Conservation (phyloP, 1,284 basidiomycete species). For the Kwoniella shivajii region DNA sequence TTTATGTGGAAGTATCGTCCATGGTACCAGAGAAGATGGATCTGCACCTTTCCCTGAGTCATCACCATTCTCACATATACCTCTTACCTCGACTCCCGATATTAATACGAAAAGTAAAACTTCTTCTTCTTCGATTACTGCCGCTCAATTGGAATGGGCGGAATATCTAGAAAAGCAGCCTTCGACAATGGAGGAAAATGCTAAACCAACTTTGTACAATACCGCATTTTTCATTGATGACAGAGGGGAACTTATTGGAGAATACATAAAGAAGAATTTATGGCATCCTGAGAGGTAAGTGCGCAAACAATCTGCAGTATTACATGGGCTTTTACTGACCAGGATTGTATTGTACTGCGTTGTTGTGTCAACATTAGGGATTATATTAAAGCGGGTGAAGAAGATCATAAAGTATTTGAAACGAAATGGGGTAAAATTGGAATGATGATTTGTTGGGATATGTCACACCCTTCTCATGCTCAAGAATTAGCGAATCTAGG, state of each 20-base stretch:
- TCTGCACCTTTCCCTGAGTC: constrained; percentile 17
- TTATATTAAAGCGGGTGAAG: constrained; percentile 45
- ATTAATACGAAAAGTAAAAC: background rate
- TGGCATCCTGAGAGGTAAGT: constrained; percentile 54
- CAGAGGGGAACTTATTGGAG: constrained; percentile 32
- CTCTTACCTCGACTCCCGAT: background rate
- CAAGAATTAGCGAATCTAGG: constrained; percentile 43
- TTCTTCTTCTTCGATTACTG: constrained; percentile 8
- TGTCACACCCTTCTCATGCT: constrained; percentile 46
- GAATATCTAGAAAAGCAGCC: constrained; percentile 32
- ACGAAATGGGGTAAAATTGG: constrained; percentile 52
- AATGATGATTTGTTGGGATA: constrained; percentile 54
- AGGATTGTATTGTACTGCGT: no score
- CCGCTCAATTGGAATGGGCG: constrained; percentile 33
- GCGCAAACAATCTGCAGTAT: no score
- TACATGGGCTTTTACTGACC: no score
- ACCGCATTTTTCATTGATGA: constrained; percentile 51
- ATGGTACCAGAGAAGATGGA: constrained; percentile 22
- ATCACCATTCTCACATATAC: constrained; percentile 40
- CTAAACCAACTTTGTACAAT: constrained; percentile 33
- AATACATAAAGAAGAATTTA: constrained; percentile 52
- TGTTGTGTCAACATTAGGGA: no score
- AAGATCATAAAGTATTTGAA: constrained; percentile 42
- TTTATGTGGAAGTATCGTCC: constrained; percentile 48
- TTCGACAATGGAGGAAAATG: constrained; percentile 20